Evolutionary conservation across 2,329 filamentous ascomycete species (phyloP).

Genomic region (Plenodomus tracheiphilus): DNA sequence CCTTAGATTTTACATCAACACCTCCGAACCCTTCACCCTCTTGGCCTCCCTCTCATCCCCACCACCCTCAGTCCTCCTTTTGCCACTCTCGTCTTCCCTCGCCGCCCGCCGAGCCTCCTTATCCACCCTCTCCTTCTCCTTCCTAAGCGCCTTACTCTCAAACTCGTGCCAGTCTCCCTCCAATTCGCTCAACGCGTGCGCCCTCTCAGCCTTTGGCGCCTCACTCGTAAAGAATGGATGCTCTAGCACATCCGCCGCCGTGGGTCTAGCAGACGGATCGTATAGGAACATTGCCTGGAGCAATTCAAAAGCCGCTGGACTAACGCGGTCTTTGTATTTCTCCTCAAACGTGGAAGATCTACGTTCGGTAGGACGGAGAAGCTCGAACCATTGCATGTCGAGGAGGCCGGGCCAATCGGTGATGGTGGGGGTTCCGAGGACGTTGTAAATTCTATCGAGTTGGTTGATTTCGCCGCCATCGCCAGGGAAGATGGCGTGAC

Average conservation of each 20-base stretch:
- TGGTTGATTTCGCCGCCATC: conserved; percentile 96
- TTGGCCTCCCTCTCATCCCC: conserved; percentile 40
- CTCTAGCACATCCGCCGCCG: conserved; percentile 78
- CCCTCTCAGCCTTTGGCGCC: conserved; percentile 74
- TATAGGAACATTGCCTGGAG: conserved; percentile 84
- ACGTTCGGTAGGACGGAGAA: conserved; percentile 77
- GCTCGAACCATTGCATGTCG: conserved; percentile 97
- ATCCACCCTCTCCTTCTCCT: conserved; percentile 77
- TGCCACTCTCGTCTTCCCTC: conserved; percentile 41
- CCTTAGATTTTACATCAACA: no score
- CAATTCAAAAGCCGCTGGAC: conserved; percentile 80
- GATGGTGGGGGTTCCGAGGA: conserved; percentile 84
- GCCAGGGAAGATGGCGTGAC: conserved; percentile 90
- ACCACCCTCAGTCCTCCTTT: conserved; percentile 36
- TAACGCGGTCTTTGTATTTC: conserved; percentile 77
- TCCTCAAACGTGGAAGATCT: conserved; percentile 77
- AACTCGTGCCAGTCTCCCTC: conserved; percentile 99
- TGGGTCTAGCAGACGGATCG: conserved; percentile 81
- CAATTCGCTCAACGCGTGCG: conserved; percentile 78
- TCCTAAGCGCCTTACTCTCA: conserved; percentile 90
- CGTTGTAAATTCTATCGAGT: conserved; percentile 92
- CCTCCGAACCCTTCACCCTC: conserved; percentile 34
- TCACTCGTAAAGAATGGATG: conserved; percentile 89
- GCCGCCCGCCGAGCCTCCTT: conserved; percentile 55
- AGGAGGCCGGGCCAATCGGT: conserved; percentile 84